phyloP scores from a whole-genome alignment of 495 filamentous ascomycete species.

The Xylaria scruposa region DNA sequence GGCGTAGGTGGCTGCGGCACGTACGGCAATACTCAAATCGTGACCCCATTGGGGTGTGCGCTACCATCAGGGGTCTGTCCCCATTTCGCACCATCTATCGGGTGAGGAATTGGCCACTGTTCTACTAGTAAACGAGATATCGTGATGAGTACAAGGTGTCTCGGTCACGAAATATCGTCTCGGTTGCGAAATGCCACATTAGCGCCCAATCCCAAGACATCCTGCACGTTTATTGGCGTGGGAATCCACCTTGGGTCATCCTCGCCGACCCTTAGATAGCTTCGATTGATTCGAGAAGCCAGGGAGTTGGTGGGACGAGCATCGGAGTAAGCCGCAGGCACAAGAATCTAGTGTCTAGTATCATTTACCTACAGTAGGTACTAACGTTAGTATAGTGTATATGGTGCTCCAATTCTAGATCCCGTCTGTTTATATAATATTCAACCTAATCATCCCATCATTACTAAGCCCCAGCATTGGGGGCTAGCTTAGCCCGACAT shows the following conservation, averaged over 20 bases:
- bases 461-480: constrained; percentile 8
- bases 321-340: constrained; percentile 10
- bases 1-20: constrained; percentile 14
- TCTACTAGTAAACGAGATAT: background rate
- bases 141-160: background rate
- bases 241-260: background rate
- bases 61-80: background rate
- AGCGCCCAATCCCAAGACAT: constrained; percentile 1
- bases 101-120: background rate
- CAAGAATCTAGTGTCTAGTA: background rate
- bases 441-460: constrained; percentile 4
- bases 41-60: background rate
- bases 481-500: background rate
- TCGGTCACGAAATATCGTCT: background rate
- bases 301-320: background rate
- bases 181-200: background rate
- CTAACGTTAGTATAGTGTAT: no score
- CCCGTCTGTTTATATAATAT: background rate
- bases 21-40: constrained; percentile 10
- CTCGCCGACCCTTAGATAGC: background rate
- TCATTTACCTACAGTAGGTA: background rate
- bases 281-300: constrained; percentile 11
- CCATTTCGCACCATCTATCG: background rate
- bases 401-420: constrained; percentile 12
- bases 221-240: background rate